phyloP scores from a whole-genome alignment of 176 grass and related monocot genomes.

The bread wheat (Triticum aestivum) region IWGSC_CS_RefSeq_v2.1 NC_057803.1:447261774-447262273 shows the following conservation, averaged over 20 bases:
- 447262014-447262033: background rate
- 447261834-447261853: slow-evolving; percentile 42
- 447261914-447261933: slow-evolving; percentile 45
- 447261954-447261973: background rate
- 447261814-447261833: slow-evolving; percentile 31
- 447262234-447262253: background rate
- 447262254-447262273: background rate
- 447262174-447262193: slow-evolving; percentile 9
- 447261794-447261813: slow-evolving; percentile 27
- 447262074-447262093: background rate
- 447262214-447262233: background rate
- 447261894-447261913: slow-evolving; percentile 57
- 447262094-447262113: background rate
- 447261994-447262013: background rate
- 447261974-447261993: background rate
- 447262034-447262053: background rate
- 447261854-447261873: slow-evolving; percentile 45
- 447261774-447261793: slow-evolving; percentile 49
- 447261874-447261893: slow-evolving; percentile 51
- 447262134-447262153: background rate
- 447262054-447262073: background rate
- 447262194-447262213: background rate
- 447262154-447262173: slow-evolving; percentile 8
- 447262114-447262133: background rate
- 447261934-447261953: background rate